Conservation (phyloP, 2,329 filamentous ascomycete genomes). For the Colletotrichum sp. region DNA sequence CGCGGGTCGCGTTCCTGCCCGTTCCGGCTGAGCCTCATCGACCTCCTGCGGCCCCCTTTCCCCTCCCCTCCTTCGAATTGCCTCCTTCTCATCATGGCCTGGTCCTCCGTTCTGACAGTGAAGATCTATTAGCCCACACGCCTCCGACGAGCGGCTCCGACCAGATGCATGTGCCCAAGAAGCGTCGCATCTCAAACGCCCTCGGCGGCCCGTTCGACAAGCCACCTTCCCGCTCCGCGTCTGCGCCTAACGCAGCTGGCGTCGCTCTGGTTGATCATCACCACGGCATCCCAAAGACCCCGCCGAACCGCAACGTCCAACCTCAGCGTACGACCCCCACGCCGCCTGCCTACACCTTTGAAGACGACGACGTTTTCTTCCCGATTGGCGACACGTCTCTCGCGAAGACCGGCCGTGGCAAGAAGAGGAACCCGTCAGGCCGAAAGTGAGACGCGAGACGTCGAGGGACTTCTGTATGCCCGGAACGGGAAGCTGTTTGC, state of each 20-base stretch:
- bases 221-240: not conserved
- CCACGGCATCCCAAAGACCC: not conserved
- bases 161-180: not conserved
- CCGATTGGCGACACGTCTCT: not conserved
- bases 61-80: not conserved
- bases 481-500: not conserved
- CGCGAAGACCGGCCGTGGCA: not conserved
- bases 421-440: not conserved
- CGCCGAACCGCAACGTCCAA: not conserved
- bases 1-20: not conserved
- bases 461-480: not conserved
- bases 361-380: slow-evolving; percentile 10
- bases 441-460: not conserved
- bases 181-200: not conserved
- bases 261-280: not conserved
- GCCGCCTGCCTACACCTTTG: not conserved
- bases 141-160: not conserved
- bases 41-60: not conserved
- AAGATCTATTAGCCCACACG: not conserved
- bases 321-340: not conserved
- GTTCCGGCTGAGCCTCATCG: not conserved
- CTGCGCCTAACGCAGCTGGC: not conserved
- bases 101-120: not conserved
- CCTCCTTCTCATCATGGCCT: not conserved
- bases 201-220: not conserved